Evolutionary conservation across 306 rosid genomes (phyloP).

Genomic region (Trichosanthes cucumerina): DNA sequence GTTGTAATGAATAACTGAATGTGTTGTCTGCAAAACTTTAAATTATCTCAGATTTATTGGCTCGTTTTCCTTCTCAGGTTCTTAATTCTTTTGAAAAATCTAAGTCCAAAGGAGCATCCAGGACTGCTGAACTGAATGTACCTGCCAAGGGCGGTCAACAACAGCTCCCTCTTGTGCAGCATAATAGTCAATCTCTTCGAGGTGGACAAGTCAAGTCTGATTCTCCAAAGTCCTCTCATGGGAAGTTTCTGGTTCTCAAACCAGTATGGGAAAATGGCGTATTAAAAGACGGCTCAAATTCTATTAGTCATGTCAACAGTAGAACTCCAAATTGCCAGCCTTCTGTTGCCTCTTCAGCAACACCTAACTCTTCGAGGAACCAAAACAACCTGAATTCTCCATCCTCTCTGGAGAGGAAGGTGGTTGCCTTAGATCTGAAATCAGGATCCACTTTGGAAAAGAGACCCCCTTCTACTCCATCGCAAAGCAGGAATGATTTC

Average conservation of each 20-base stretch:
- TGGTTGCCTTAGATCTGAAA: constrained; percentile 53
- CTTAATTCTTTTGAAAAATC: constrained; percentile 73
- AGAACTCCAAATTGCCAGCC: constrained; percentile 48
- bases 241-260: constrained; percentile 84
- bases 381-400: constrained; percentile 36
- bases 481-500: constrained; percentile 89
- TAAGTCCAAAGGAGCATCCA: constrained; percentile 51
- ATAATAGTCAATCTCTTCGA: constrained; percentile 50
- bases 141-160: constrained; percentile 51
- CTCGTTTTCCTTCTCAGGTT: constrained; percentile 27
- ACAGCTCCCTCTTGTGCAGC: constrained; percentile 40
- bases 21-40: neutral
- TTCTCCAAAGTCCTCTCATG: constrained; percentile 65
- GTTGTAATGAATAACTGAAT: neutral
- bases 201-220: constrained; percentile 59
- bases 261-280: constrained; percentile 81
- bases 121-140: constrained; percentile 48
- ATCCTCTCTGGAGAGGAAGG: constrained; percentile 52
- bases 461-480: constrained; percentile 66
- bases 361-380: constrained; percentile 49
- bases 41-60: neutral
- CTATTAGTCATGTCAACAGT: constrained; percentile 35
- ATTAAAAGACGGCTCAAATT: constrained; percentile 51
- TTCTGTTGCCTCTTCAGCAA: constrained; percentile 49
- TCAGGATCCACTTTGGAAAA: constrained; percentile 59